Base-by-base conservation (phyloP, 805 yeast species). In the Wickerhamiella azyma region DNA sequence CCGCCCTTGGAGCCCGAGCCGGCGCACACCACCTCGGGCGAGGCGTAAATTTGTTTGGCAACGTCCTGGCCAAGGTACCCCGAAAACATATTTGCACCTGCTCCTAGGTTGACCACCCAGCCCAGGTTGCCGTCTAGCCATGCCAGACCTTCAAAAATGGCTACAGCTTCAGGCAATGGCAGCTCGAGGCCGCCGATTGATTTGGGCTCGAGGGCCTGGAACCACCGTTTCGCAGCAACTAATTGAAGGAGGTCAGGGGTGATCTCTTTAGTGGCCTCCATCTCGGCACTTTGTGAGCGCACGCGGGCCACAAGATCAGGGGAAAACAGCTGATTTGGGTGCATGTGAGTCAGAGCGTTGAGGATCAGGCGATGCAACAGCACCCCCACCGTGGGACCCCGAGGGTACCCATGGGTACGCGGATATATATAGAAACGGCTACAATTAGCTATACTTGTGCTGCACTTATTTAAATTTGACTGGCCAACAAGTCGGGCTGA, bases 11-110 rank as follows among this genome's bases (percentile, higher is more conserved):
- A 7, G 14, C 44, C 44, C 9, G 37, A 26, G 7, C 44, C 44
- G 8, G 44, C 44, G 14, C 37, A 32, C n/a, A 14, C 16, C 5
- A 30, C 21, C 11, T 10, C 14, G 29, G 30, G 38, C 8, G 44
- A 41, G 30, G 14, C n/a, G n/a, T 30, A 41, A 16, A 41, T 9
- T 8, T 17, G 5, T 10, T n/a, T 9, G 13, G 44, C 28, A 7
- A 18, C 19, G 5, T 30, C 19, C 21, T 33, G n/a, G 18, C 16
- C 26, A 9, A 41, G 29, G 44, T 41, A 41, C 13, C 44, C 44
- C 5, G 44, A 26, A 30, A 41, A 41, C 44, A 41, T 30, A n/a
- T 41, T 41, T 16, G 44, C 44, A 17, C 44, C 44, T 3, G 44
- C 44, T 3, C 44, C 44, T 21, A 41, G 37, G 13, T 41, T 41